Base-by-base conservation (phyloP, 2,329 filamentous ascomycete species). In the Neoascochyta sp. region DNA sequence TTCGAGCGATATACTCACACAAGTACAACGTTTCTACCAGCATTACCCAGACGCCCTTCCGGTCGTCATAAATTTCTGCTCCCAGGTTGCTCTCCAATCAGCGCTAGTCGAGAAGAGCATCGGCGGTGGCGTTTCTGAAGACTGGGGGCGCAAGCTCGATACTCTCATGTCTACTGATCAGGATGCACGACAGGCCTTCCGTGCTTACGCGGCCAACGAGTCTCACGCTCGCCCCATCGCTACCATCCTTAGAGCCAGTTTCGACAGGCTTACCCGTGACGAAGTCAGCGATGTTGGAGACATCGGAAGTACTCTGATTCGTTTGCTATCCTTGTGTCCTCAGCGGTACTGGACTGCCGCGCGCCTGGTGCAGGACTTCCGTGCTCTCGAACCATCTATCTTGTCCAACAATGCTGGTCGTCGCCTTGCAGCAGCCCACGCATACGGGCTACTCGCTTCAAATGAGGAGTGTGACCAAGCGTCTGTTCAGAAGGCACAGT, bases 121-220 rank as follows among this genome's bases (percentile, higher is more conserved):
- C 9, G 54, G 60, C 3, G 58, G 73, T 14, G 72, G 75, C 7
- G 60, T 87, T 14, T 83, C 90, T 45, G 79, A 83, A 24, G 85
- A 90, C 41, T 96, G 92, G 92, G 83, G 88, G 55, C 73, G 81
- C 24, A 82, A 83, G 45, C 69, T 96, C 3, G 83, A 89, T 45
- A 76, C 80, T 1, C 71, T 83, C 5, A 70, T 92, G 16, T 74
- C 79, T 22, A 84, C 81, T 4, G 83, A 90, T 50, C 72, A 82
- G 35, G 66, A 72, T 24, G 78, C 78, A 8, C 74, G 86, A 22
- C 62, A 72, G 15, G 71, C 71, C 5, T 71, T 88, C 32, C 74
- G 71, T 32, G 51, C 54, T 1, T 78, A 81, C 40, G 48, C 62
- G 5, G 41, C 52, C 12, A 39, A 50, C 12, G 48, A 57, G 18